These are phyloP conservation scores for Proliferodiscus dingleyae DNA, from an alignment of 2,329 filamentous ascomycete species.

Conservation along the genomic window DNA sequence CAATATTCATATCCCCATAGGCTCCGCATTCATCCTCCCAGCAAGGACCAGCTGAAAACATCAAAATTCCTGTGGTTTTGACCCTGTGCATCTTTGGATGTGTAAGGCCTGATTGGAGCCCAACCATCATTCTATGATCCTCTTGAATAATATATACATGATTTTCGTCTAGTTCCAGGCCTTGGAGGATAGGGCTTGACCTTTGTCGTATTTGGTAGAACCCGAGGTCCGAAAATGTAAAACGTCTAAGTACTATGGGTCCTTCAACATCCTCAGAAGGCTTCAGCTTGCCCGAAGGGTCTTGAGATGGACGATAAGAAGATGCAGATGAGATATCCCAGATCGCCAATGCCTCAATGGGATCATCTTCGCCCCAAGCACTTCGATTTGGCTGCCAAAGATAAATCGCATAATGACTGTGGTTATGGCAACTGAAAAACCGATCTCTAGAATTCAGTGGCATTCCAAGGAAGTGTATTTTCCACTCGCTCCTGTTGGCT, in stretches of 20 bases:
- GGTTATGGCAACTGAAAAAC: constrained; percentile 58
- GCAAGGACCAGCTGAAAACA: constrained; percentile 45
- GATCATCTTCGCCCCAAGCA: constrained; percentile 50
- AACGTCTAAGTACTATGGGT: constrained; percentile 44
- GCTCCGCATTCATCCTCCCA: constrained; percentile 44
- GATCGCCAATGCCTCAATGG: constrained; percentile 52
- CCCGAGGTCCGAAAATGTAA: constrained; percentile 47
- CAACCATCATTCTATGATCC: constrained; percentile 45
- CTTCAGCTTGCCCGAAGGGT: constrained; percentile 38
- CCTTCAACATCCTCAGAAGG: constrained; percentile 32
- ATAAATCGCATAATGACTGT: constrained; percentile 57
- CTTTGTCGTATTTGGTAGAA: constrained; percentile 50
- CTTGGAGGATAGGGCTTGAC: constrained; percentile 44
- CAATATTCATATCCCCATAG: constrained; percentile 22
- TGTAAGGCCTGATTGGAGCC: constrained; percentile 38
- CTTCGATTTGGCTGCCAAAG: constrained; percentile 55
- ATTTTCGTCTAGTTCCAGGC: constrained; percentile 42
- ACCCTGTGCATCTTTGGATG: constrained; percentile 43
- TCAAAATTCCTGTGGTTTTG: constrained; percentile 50
- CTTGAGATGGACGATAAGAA: constrained; percentile 45
- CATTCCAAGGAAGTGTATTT: constrained; percentile 53
- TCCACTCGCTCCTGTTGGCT: constrained; percentile 45
- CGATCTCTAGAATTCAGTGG: constrained; percentile 50
- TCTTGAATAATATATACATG: constrained; percentile 54
- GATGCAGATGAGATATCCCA: constrained; percentile 54